phyloP scores from a whole-genome alignment of 345 rosid genomes.

The Ceriops tagal region DNA sequence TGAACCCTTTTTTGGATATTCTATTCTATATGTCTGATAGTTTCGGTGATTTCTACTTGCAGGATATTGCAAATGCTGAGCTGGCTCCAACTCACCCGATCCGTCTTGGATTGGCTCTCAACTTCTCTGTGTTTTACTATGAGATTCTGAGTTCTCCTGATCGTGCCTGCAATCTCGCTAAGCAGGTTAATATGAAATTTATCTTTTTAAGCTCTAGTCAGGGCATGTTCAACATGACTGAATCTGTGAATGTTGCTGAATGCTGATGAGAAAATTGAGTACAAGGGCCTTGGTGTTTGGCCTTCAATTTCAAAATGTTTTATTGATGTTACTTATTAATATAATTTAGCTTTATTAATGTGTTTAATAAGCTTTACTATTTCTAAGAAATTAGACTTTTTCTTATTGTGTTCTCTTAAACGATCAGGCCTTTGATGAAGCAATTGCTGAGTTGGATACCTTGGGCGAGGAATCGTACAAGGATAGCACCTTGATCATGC shows the following conservation, averaged over 20 bases:
- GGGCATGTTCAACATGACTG: too few species aligned
- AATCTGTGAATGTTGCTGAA: too few species aligned
- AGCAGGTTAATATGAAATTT: slow-evolving; percentile 46
- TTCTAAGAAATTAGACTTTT: too few species aligned
- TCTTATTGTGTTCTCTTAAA: not conserved
- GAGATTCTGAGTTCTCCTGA: slow-evolving; percentile 92
- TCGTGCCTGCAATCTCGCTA: slow-evolving; percentile 90
- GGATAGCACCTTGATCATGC: slow-evolving; percentile 96
- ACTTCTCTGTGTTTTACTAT: slow-evolving; percentile 88
- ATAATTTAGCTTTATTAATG: not conserved
- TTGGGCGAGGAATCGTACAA: slow-evolving; percentile 95
- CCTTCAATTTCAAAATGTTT: too few species aligned
- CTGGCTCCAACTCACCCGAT: slow-evolving; percentile 90
- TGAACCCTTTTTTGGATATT: not conserved
- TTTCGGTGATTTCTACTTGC: slow-evolving; percentile 10
- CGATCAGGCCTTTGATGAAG: slow-evolving; percentile 80
- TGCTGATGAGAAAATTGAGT: too few species aligned
- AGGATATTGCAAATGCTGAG: slow-evolving; percentile 86
- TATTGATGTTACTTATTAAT: not conserved
- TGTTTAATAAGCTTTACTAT: not conserved
- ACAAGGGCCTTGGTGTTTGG: too few species aligned
- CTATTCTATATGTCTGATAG: not conserved
- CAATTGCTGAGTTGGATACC: slow-evolving; percentile 88
- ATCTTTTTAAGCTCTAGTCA: too few species aligned
- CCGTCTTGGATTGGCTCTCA: slow-evolving; percentile 82